Conservation (phyloP, 169 alveolate genomes). For the Cryptosporidium meleagridis region DNA sequence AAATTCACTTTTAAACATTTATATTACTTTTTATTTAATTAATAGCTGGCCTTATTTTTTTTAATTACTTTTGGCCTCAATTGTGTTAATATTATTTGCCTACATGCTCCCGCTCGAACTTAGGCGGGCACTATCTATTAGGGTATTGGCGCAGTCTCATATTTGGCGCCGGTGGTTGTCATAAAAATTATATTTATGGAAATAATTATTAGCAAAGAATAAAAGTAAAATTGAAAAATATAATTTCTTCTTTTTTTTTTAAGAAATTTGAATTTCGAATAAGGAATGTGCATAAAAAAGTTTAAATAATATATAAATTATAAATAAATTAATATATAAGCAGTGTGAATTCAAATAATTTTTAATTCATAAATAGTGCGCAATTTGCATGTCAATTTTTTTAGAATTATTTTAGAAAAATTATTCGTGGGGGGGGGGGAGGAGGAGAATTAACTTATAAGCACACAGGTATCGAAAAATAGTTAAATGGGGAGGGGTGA, state of each 20-base stretch:
- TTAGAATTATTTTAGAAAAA: not conserved
- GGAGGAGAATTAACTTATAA: too few relatives aligned
- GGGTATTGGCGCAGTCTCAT: slow-evolving; percentile 71
- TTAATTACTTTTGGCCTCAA: not conserved
- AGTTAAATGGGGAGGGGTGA: not conserved
- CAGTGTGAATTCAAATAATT: too few relatives aligned
- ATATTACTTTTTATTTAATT: not conserved
- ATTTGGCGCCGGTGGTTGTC: slow-evolving; percentile 14
- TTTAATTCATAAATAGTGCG: not conserved
- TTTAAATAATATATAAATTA: too few relatives aligned
- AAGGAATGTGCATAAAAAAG: too few relatives aligned
- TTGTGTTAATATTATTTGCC: not conserved
- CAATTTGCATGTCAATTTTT: not conserved
- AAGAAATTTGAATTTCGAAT: too few relatives aligned
- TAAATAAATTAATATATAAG: too few relatives aligned
- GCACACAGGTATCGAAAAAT: not conserved
- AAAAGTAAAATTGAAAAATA: too few relatives aligned
- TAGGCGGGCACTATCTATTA: slow-evolving; percentile 18
- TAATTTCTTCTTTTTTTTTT: too few relatives aligned
- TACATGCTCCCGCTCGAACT: slow-evolving; percentile 29
- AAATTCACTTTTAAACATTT: not conserved
- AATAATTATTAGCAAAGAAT: too few relatives aligned
- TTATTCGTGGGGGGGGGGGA: not conserved
- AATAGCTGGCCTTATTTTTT: not conserved
- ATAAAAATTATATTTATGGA: not conserved